A percentile compares a stretch with the other conserved stretches of the same genome.
phyloP scores from a whole-genome alignment of 805 yeast genomes.

The Nakazawaea wickerhamii region DNA sequence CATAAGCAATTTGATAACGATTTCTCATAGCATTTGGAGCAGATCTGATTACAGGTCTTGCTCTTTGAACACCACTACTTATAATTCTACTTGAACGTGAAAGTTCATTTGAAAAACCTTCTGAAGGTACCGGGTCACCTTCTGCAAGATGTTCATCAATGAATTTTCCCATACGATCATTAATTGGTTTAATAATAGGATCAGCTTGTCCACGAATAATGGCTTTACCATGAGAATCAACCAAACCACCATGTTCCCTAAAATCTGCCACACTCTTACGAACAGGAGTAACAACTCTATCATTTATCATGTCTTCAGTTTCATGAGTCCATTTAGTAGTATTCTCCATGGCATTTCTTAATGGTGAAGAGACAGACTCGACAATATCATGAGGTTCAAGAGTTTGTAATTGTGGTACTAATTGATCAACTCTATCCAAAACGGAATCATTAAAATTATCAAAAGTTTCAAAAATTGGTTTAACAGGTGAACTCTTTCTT shows the following conservation, averaged over 20 bases:
- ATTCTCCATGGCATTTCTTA: constrained; percentile 34
- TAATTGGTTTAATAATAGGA: constrained; percentile 58
- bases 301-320: constrained; percentile 26
- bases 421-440: constrained; percentile 52
- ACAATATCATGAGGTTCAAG: constrained; percentile 44
- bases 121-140: constrained; percentile 34
- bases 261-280: constrained; percentile 40
- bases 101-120: constrained; percentile 50
- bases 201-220: constrained; percentile 57
- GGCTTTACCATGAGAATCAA: constrained; percentile 56
- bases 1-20: constrained; percentile 34
- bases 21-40: constrained; percentile 30
- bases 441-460: constrained; percentile 52
- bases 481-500: constrained; percentile 29
- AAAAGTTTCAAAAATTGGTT: constrained; percentile 39
- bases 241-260: constrained; percentile 42
- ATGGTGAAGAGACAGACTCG: constrained; percentile 47
- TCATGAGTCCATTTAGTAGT: constrained; percentile 27
- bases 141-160: constrained; percentile 43
- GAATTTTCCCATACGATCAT: constrained; percentile 42
- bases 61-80: constrained; percentile 32
- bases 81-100: constrained; percentile 43
- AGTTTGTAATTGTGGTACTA: constrained; percentile 55
- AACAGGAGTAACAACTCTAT: constrained; percentile 39
- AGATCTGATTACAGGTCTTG: constrained; percentile 29